Evolutionary conservation across 345 rosid species (phyloP).

Genomic region (Firmiana major): DNA sequence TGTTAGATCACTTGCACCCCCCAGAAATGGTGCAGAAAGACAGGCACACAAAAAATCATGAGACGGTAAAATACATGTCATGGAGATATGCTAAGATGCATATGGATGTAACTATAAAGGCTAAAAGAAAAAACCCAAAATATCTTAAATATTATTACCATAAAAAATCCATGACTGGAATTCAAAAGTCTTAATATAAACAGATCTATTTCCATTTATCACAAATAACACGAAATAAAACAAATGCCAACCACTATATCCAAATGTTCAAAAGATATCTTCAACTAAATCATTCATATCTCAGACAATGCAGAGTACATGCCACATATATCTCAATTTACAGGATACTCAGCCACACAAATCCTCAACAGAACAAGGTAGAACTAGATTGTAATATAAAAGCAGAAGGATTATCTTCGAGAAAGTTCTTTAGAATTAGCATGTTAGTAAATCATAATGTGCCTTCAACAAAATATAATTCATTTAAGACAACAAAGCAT

Average conservation of each 20-base stretch:
- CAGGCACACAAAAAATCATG: background rate
- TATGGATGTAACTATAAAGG: background rate
- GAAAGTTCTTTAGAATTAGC: background rate
- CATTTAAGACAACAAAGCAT: background rate
- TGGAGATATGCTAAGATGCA: slow-evolving; percentile 7
- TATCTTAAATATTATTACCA: background rate
- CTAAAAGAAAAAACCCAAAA: background rate
- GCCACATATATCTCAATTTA: background rate
- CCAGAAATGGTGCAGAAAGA: slow-evolving; percentile 11
- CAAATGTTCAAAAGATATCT: background rate
- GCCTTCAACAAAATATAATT: background rate
- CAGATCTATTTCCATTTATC: slow-evolving; percentile 2
- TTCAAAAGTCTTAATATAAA: slow-evolving; percentile 11
- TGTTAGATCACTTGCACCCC: slow-evolving; percentile 23
- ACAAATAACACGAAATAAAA: slow-evolving; percentile 4
- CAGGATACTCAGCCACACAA: background rate
- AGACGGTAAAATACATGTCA: background rate
- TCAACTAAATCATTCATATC: background rate
- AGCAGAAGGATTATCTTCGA: background rate
- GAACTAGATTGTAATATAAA: background rate
- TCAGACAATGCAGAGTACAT: background rate
- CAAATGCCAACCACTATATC: background rate
- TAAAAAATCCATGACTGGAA: slow-evolving; percentile 17
- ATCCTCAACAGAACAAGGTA: background rate
- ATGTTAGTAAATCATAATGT: background rate